Evolutionary conservation across 2,329 filamentous ascomycete genomes (phyloP).

Genomic region (Plenodomus biglobosus): DNA sequence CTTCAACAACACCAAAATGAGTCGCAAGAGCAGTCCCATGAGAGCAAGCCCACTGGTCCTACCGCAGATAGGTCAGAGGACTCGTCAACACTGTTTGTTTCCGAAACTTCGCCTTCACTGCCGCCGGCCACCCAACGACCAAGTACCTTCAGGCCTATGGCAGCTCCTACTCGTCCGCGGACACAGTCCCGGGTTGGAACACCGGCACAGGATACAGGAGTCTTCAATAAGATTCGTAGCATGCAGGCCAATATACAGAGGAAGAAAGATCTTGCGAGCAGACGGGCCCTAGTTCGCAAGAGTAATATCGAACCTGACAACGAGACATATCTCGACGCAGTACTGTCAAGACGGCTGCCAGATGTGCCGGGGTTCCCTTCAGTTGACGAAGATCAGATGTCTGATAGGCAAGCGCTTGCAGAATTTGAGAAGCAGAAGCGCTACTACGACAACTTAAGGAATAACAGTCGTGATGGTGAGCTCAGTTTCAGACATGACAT

Average conservation of each 20-base stretch:
- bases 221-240: conserved; percentile 11
- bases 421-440: conserved; percentile 24
- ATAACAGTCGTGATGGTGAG: conserved; percentile 13
- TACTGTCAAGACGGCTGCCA: conserved; percentile 1
- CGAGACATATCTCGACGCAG: conserved; percentile 19
- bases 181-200: background rate
- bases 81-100: conserved; percentile 16
- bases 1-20: too few relatives aligned
- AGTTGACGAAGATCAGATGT: conserved; percentile 9
- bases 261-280: conserved; percentile 4
- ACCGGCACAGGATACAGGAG: background rate
- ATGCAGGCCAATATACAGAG: conserved; percentile 12
- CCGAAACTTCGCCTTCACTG: conserved; percentile 7
- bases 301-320: conserved; percentile 3
- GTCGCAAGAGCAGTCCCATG: background rate
- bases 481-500: conserved; percentile 30
- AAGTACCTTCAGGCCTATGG: background rate
- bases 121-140: background rate
- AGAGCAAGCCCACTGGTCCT: background rate
- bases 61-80: background rate
- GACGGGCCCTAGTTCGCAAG: background rate
- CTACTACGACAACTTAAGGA: conserved; percentile 22
- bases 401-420: conserved; percentile 10
- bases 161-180: conserved; percentile 3
- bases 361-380: background rate